Evolutionary conservation across 768 basidiomycete species (phyloP).

Genomic region (Leccinum truebloodii): DNA sequence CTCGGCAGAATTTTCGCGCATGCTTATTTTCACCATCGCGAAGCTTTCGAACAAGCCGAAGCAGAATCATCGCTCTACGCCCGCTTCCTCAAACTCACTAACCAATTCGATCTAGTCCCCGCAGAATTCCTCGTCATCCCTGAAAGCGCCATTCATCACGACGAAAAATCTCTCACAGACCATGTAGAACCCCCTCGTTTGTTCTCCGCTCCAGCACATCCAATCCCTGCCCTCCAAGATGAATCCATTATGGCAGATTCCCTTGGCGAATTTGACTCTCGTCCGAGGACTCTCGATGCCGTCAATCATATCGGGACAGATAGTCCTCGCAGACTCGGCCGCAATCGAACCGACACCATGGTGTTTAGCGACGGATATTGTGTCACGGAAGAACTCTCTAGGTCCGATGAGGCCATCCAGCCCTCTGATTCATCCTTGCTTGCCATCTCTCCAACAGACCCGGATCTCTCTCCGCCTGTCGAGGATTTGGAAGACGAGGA

Average conservation of each 20-base stretch:
- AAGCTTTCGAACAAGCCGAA: conserved; percentile 87
- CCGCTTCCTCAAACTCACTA: conserved; percentile 82
- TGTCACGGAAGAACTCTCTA: conserved; percentile 41
- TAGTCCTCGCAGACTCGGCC: conserved; percentile 49
- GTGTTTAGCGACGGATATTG: conserved; percentile 52
- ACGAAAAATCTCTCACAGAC: conserved; percentile 25
- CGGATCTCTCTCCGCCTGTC: conserved; percentile 14
- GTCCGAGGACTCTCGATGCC: conserved; percentile 24
- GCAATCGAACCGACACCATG: conserved; percentile 75
- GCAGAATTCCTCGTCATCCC: conserved; percentile 84
- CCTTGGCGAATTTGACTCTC: conserved; percentile 9
- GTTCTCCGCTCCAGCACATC: conserved; percentile 42
- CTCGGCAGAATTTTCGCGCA: conserved; percentile 96
- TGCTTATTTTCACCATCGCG: conserved; percentile 93
- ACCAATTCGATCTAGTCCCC: conserved; percentile 80
- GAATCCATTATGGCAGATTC: conserved; percentile 12
- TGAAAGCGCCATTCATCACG: conserved; percentile 37
- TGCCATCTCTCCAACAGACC: conserved; percentile 8
- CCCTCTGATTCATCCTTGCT: conserved; percentile 8
- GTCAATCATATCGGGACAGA: conserved; percentile 25
- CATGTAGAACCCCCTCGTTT: conserved; percentile 43
- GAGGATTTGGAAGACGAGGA: conserved; percentile 30
- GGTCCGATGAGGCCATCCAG: conserved; percentile 11
- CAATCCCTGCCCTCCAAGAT: conserved; percentile 16
- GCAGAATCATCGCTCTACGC: conserved; percentile 89